Evolutionary conservation across 83 land plant species (phyloP).

Genomic region (Isoetes engelmannii): DNA sequence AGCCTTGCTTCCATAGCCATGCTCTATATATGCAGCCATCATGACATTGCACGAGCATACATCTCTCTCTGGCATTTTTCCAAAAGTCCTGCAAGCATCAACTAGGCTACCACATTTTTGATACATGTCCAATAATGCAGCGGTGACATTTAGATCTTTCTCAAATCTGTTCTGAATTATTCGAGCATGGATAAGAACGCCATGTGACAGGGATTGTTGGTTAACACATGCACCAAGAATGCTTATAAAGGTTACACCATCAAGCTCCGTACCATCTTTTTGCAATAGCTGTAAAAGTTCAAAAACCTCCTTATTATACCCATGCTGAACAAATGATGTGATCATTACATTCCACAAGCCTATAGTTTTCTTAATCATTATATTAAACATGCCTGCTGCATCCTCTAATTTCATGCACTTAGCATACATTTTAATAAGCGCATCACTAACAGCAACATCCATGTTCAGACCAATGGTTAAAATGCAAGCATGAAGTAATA

Average conservation of each 20-base stretch:
- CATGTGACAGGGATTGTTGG: too few relatives aligned
- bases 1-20: too few relatives aligned
- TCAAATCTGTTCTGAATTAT: too few relatives aligned
- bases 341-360: conserved; percentile 40
- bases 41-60: too few relatives aligned
- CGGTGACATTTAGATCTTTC: too few relatives aligned
- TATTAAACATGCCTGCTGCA: conserved; percentile 31
- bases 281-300: conserved; percentile 28
- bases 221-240: conserved; percentile 22
- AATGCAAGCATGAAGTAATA: conserved; percentile 26
- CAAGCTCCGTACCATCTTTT: conserved; percentile 19
- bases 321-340: conserved; percentile 33
- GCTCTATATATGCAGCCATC: too few relatives aligned
- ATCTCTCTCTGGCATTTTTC: too few relatives aligned
- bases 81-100: too few relatives aligned
- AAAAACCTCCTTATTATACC: conserved; percentile 28
- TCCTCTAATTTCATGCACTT: conserved; percentile 27
- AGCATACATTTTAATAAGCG: conserved; percentile 34
- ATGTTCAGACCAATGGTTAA: conserved; percentile 20
- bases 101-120: too few relatives aligned
- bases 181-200: too few relatives aligned
- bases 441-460: conserved; percentile 29
- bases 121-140: too few relatives aligned
- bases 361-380: conserved; percentile 21
- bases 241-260: conserved; percentile 34